Conservation (phyloP, 768 basidiomycete genomes). For the Agrocybe chaxingu region DNA sequence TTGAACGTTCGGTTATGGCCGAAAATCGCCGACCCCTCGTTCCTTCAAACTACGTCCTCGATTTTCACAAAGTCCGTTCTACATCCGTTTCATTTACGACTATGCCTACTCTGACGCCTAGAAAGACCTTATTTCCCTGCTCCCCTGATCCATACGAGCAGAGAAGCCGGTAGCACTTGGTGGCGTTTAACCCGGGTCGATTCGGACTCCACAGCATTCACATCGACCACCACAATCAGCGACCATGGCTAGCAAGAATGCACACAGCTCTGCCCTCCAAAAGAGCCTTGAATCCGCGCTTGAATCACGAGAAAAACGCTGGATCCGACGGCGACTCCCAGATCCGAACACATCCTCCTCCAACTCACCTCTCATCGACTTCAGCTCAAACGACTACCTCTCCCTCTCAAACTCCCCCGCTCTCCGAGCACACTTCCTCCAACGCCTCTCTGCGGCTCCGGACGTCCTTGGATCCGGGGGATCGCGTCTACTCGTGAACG, state of each 20-base stretch:
- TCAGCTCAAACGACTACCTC: constrained; percentile 93
- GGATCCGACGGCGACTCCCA: constrained; percentile 70
- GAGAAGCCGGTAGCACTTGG: too few relatives aligned
- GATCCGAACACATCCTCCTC: constrained; percentile 41
- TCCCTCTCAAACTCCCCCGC: constrained; percentile 62
- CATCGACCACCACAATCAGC: neutral
- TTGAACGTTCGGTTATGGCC: constrained; percentile 1
- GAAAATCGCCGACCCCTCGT: constrained; percentile 6
- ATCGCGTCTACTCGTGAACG: constrained; percentile 81
- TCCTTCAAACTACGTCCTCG: neutral
- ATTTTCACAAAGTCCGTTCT: constrained; percentile 13
- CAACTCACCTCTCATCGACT: constrained; percentile 46
- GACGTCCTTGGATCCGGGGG: constrained; percentile 83
- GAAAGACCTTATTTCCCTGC: neutral
- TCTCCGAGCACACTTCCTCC: constrained; percentile 59
- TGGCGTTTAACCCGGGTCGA: neutral
- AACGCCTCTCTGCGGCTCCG: constrained; percentile 43
- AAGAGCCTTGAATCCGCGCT: constrained; percentile 49
- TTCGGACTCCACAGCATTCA: neutral
- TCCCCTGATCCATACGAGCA: too few relatives aligned
- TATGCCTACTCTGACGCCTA: neutral
- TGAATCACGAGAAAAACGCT: constrained; percentile 58
- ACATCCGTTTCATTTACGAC: constrained; percentile 5
- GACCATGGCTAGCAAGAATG: constrained; percentile 1
- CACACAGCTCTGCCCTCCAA: constrained; percentile 22